These are phyloP conservation scores for Melanogaster broomeanus DNA, from an alignment of 768 basidiomycete species.

Conservation along the genomic window DNA sequence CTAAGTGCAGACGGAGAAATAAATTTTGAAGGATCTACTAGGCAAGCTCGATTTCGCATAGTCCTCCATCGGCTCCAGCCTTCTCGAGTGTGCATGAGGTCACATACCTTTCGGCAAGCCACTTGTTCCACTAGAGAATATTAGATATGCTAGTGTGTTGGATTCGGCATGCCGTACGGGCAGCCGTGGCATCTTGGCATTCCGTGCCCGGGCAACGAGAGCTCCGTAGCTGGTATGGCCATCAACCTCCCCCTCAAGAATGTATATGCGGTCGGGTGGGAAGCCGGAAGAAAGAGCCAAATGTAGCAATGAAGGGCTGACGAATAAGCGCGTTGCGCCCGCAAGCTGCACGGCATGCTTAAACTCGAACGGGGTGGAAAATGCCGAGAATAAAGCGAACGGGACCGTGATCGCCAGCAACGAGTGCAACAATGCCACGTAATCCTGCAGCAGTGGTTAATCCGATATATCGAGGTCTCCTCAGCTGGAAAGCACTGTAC, in stretches of 20 bases:
- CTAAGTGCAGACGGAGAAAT: background rate
- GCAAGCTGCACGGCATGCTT: conserved; percentile 50
- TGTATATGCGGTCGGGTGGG: conserved; percentile 44
- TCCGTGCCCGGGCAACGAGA: conserved; percentile 42
- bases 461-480: background rate
- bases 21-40: too few species aligned
- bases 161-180: conserved; percentile 45
- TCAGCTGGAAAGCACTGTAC: conserved; percentile 39
- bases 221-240: conserved; percentile 47
- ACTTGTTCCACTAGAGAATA: conserved; percentile 79
- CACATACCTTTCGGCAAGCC: conserved; percentile 69
- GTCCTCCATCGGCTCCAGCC: too few species aligned
- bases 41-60: background rate
- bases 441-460: conserved; percentile 46
- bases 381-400: conserved; percentile 52
- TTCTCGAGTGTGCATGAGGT: background rate
- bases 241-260: conserved; percentile 44
- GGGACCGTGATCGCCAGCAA: conserved; percentile 51
- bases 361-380: conserved; percentile 59
- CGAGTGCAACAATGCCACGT: conserved; percentile 49
- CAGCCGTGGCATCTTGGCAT: conserved; percentile 40
- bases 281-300: conserved; percentile 41
- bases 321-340: conserved; percentile 53
- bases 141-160: conserved; percentile 65
- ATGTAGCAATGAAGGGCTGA: conserved; percentile 45